These are phyloP conservation scores for Digitaria exilis DNA, from an alignment of 202 grass and related monocot genomes.

Conservation along the genomic window DNA sequence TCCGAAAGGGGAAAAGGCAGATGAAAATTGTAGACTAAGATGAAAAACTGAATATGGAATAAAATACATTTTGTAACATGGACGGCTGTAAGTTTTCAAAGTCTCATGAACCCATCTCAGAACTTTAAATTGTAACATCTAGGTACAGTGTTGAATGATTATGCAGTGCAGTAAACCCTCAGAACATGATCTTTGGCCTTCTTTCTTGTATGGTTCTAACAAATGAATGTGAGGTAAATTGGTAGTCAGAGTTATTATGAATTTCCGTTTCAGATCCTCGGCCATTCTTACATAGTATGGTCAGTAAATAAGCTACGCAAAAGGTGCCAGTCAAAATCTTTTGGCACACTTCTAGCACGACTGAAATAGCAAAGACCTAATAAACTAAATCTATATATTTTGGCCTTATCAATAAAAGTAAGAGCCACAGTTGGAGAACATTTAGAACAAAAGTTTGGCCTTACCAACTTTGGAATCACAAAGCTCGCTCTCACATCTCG, in stretches of 20 bases:
- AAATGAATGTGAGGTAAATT: not conserved
- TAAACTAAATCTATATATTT: not conserved
- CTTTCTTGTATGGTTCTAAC: not conserved
- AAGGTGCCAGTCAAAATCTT: not conserved
- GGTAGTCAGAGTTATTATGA: not conserved
- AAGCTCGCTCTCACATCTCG: slow-evolving; percentile 91
- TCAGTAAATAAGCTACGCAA: not conserved
- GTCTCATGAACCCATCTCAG: not conserved
- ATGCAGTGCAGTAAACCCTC: slow-evolving; percentile 6
- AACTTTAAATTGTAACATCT: not conserved
- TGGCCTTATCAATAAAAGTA: not conserved
- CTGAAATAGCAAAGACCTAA: slow-evolving; percentile 4
- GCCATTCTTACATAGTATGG: not conserved
- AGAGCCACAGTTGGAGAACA: not conserved
- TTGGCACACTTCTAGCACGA: not conserved
- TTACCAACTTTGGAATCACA: slow-evolving; percentile 70
- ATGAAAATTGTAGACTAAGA: not conserved
- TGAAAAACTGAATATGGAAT: slow-evolving; percentile 13
- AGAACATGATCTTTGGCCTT: not conserved
- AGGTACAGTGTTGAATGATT: not conserved
- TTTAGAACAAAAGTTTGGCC: slow-evolving; percentile 18
- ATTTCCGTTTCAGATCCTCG: not conserved
- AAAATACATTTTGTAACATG: not conserved
- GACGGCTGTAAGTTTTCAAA: not conserved
- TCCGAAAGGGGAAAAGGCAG: not conserved